Evolutionary conservation across 108 stramenopile species (phyloP).

Genomic region (Seminavis robusta): DNA sequence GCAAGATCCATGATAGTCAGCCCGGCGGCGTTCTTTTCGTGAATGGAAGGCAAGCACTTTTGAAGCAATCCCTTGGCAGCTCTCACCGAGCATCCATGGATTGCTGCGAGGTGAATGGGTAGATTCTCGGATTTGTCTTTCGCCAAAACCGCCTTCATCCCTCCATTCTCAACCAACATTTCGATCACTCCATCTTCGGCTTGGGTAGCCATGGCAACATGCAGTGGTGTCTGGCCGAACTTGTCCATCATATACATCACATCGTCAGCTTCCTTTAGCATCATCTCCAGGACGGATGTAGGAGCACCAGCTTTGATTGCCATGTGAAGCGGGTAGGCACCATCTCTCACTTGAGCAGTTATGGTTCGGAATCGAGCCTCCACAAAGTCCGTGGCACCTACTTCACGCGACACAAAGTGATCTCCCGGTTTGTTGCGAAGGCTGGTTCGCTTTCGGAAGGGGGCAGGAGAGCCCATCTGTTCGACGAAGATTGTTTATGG

Average conservation of each 20-base stretch:
- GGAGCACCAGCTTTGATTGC: constrained; percentile 23
- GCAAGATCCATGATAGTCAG: not conserved
- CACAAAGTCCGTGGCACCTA: too few species aligned
- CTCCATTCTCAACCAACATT: constrained; percentile 16
- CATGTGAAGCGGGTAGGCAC: constrained; percentile 27
- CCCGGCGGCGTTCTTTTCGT: not conserved
- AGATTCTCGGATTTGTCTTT: constrained; percentile 32
- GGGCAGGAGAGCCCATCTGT: too few species aligned
- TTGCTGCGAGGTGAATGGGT: constrained; percentile 38
- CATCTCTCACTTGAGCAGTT: constrained; percentile 26
- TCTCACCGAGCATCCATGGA: constrained; percentile 13
- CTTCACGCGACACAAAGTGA: too few species aligned
- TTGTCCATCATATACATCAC: constrained; percentile 19
- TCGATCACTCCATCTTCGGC: constrained; percentile 26
- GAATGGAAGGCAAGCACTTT: constrained; percentile 2
- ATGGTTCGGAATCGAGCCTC: too few species aligned
- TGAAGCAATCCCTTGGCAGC: not conserved
- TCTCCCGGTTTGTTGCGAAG: too few species aligned
- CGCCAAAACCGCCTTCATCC: constrained; percentile 4
- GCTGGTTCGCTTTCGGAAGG: too few species aligned
- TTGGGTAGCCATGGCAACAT: constrained; percentile 24
- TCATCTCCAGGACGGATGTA: constrained; percentile 11
- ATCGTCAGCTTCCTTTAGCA: constrained; percentile 15
- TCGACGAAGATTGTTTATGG: too few species aligned
- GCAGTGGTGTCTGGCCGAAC: constrained; percentile 23